phyloP scores from a whole-genome alignment of 441 rosid species.

The Oxalis stricta region DNA sequence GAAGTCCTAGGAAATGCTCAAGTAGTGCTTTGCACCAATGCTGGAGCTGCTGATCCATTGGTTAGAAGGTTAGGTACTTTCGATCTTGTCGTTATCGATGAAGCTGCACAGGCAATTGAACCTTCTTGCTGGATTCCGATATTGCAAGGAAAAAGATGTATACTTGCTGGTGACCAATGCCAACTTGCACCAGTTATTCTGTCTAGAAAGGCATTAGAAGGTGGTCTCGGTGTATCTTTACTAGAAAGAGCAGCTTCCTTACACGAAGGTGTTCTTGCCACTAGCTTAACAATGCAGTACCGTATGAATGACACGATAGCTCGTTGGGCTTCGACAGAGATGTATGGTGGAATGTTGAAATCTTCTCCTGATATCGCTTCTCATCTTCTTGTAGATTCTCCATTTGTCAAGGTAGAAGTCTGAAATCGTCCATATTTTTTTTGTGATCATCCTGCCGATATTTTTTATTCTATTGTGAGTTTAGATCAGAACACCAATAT shows the following conservation, averaged over 20 bases:
- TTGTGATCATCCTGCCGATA: too few species aligned
- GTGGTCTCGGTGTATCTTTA: constrained; percentile 80
- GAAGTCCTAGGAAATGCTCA: constrained; percentile 71
- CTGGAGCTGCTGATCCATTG: constrained; percentile 92
- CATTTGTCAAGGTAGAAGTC: constrained; percentile 70
- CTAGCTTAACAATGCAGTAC: constrained; percentile 64
- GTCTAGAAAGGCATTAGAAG: constrained; percentile 80
- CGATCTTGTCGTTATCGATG: constrained; percentile 90
- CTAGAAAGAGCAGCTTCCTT: constrained; percentile 72
- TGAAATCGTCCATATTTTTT: constrained; percentile 1
- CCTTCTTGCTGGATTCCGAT: constrained; percentile 94
- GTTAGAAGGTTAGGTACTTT: constrained; percentile 59
- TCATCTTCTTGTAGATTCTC: constrained; percentile 84
- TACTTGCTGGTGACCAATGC: constrained; percentile 87
- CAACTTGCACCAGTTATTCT: constrained; percentile 92
- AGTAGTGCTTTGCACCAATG: constrained; percentile 86
- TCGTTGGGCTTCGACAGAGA: constrained; percentile 97
- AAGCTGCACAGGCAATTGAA: constrained; percentile 95
- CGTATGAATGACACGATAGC: constrained; percentile 94
- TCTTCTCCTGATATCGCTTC: constrained; percentile 60
- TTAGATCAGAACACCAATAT: neutral
- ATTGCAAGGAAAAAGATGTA: constrained; percentile 80
- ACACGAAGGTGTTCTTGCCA: constrained; percentile 60
- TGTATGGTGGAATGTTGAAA: constrained; percentile 74
- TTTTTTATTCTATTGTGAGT: neutral